Evolutionary conservation across 164 flowering plant genomes (phyloP), one percentile per base, ranked within the genome.

Genomic region (Houttuynia cordata): DNA sequence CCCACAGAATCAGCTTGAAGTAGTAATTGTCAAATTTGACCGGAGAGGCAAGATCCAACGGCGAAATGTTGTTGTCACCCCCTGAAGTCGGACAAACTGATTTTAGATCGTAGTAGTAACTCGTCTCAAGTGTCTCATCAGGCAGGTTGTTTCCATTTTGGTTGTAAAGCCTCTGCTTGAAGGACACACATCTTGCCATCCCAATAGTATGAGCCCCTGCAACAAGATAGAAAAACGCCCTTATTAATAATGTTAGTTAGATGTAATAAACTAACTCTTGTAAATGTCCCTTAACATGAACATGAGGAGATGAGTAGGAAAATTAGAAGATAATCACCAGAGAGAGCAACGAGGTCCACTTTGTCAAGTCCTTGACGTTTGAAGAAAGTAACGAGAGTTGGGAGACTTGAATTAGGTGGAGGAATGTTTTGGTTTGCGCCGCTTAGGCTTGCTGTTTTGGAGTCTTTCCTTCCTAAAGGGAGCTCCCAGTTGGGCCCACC

Each of bases 131-230:
- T 14, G 96, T 81, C 62, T 64, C 69, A 58, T 92, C 98, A 25
- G 97, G 97, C 58, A 73, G 81, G 75, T 78, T 79, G 68, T 81
- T 76, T 41, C 91, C 92, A 14, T 80, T 83, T 65, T 92, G 96
- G 71, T 87, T 88, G 83, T 85, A 85, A 17, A 89, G 78, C 70
- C 98, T 77, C 62, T 87, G 91, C 84, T 73, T 89, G 82, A 92
- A 89, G 41, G 75, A 75, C 60, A 60, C 75, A 69, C 97, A 92
- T 74, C 96, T 81, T 59, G 98, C 94, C 62, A 80, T 68, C 47
- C 98, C 98, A 63, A 86, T 84, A 8, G 96, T 87, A 55, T 92
- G 98, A 9, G 81, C 80, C 65, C 98, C 98, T 89, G 75, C 47
- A 64, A 51, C 7, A 30, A 30, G 37, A 30, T n/a, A n/a, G 6